Base-by-base conservation (phyloP, 2,329 filamentous ascomycete species). In the Colletotrichum caudatum region DNA sequence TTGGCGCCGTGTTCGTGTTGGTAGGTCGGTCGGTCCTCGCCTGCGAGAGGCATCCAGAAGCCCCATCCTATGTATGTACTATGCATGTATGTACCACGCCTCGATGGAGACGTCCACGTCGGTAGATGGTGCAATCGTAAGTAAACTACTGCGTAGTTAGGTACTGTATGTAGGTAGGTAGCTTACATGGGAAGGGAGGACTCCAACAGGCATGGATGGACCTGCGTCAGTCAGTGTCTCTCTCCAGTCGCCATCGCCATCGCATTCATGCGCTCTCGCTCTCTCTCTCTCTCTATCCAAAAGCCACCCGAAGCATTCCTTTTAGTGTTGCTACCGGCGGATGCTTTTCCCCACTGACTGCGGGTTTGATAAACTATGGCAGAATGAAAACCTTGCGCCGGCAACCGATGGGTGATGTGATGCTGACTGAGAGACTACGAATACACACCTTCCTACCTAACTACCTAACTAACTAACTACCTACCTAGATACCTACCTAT, bases 141-240 rank as follows among this genome's bases (percentile, higher is more conserved):
- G 29, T 29, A 29, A 29, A 29, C 29, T 29, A 29, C 29, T 29
- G 29, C 29, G 29, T 29, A 29, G 29, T 29, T 29, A 4, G 29
- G 29, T 37, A 2, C 35, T 37, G 35, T 37, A 48, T 9, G 59
- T 23, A 50, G 56, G 64, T 60, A 46, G 64, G 18, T 39, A 18
- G 2, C 16, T 5, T 5, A 11, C 11, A 16, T 11, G 39, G 16
- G 41, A 44, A 2, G 29, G 65, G 68, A 71, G 68, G 68, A 68
- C 68, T 63, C 68, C 68, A 63, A 67, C 64, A 62, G 35, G 64
- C 68, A 61, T 46, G 41, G 44, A 46, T n/a, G 64, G 64, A 46
- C 64, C 68, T 61, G 50, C 53, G 26, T 44, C 37, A 29, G 62
- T 26, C 23, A 56, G 54, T 61, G 57, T 53, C 23, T 18, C 9